Percentiles rank a stretch among this genome's conserved stretches.
Conservation (phyloP, 1,284 basidiomycete genomes). For the Vanrija humicola region DNA sequence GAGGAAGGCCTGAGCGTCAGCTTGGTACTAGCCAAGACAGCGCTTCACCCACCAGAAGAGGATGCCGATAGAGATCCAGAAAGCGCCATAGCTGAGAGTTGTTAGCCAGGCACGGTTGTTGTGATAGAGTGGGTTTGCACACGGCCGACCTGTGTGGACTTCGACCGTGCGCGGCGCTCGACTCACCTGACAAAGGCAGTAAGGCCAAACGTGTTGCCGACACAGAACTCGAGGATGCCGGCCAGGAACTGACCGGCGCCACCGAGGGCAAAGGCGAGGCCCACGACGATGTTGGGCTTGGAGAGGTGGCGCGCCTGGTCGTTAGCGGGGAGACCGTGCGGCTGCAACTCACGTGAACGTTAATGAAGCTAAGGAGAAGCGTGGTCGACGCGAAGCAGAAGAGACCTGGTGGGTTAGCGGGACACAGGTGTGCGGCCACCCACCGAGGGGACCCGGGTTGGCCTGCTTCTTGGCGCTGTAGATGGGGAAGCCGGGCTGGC, state of each 20-base stretch:
- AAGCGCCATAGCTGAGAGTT: conserved; percentile 62
- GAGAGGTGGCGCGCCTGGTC: not conserved
- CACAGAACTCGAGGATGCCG: conserved; percentile 56
- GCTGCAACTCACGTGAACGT: not conserved
- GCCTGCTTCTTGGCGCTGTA: no score
- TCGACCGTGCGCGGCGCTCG: no score
- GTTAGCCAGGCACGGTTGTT: conserved; percentile 20
- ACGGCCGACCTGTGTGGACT: no score
- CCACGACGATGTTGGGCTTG: conserved; percentile 49
- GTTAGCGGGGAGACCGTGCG: no score
- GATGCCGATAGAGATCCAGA: conserved; percentile 69
- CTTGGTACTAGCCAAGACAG: no score
- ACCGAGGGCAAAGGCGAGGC: conserved; percentile 71
- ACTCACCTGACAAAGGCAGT: conserved; percentile 57
- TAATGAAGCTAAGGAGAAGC: conserved; percentile 1
- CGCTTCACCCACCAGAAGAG: conserved; percentile 21
- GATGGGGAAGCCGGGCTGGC: no score
- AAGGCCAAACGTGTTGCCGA: conserved; percentile 56
- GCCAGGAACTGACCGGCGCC: conserved; percentile 62
- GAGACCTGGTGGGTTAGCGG: not conserved
- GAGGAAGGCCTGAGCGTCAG: conserved; percentile 18
- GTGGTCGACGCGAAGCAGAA: conserved; percentile 6
- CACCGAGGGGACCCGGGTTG: not conserved
- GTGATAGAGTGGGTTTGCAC: not conserved
- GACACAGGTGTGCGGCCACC: not conserved